Conservation (phyloP, 768 basidiomycete species). For the Trametes cinnabarina region DNA sequence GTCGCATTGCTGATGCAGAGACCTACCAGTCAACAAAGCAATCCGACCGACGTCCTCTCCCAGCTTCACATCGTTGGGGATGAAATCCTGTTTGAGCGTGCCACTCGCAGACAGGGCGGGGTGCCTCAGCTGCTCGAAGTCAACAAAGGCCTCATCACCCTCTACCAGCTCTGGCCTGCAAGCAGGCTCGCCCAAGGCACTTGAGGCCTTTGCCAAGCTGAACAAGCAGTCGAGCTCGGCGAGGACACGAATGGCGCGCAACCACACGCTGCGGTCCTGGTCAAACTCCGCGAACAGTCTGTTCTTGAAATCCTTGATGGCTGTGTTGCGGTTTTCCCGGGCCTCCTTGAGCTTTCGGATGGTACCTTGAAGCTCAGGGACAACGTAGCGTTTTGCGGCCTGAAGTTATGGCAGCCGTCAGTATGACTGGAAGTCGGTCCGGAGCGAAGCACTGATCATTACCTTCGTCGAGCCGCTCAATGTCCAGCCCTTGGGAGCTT, state of each 20-base stretch:
- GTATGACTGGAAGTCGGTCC: too few species aligned
- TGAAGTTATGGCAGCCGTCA: slow-evolving; percentile 28
- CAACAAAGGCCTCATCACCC: slow-evolving; percentile 72
- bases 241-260: slow-evolving; percentile 79
- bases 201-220: slow-evolving; percentile 84
- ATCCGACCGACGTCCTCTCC: slow-evolving; percentile 76
- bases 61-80: slow-evolving; percentile 88
- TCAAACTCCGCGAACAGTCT: slow-evolving; percentile 82
- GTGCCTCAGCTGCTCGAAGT: slow-evolving; percentile 89
- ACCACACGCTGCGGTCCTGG: slow-evolving; percentile 73
- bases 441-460: too few species aligned
- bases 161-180: slow-evolving; percentile 90
- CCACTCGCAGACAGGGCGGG: slow-evolving; percentile 75
- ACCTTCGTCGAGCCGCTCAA: slow-evolving; percentile 83
- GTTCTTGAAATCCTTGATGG: slow-evolving; percentile 80
- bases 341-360: slow-evolving; percentile 90
- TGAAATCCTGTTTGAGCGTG: slow-evolving; percentile 65
- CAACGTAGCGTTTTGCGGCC: slow-evolving; percentile 74
- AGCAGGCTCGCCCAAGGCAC: slow-evolving; percentile 89
- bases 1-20: neutral
- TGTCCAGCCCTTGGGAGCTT: slow-evolving; percentile 81
- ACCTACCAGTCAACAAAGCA: slow-evolving; percentile 77
- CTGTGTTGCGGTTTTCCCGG: slow-evolving; percentile 77
- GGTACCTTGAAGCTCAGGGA: slow-evolving; percentile 65
- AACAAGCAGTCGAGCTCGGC: slow-evolving; percentile 97